Evolutionary conservation across 345 rosid species (phyloP).

Genomic region (Hibiscus mutabilis): DNA sequence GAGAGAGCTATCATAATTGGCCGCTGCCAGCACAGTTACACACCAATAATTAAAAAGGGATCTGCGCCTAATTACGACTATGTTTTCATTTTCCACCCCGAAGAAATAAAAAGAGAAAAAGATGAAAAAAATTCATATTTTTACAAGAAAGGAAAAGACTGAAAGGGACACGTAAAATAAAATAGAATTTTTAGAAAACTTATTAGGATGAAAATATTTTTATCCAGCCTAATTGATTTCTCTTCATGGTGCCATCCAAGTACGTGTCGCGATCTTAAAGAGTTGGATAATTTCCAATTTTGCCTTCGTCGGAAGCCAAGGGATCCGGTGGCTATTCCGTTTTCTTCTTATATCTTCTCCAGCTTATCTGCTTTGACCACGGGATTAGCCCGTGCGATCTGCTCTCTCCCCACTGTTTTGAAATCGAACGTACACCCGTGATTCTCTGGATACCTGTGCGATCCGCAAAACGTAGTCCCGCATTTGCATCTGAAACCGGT

Average conservation of each 20-base stretch:
- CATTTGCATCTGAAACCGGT: slow-evolving; percentile 48
- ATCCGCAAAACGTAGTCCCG: slow-evolving; percentile 45
- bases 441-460: slow-evolving; percentile 49
- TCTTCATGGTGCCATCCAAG: neutral
- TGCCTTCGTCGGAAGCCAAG: neutral
- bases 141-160: neutral
- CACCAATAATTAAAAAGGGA: neutral
- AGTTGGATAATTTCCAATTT: slow-evolving; percentile 2
- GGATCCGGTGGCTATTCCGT: neutral
- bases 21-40: neutral
- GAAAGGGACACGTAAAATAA: neutral
- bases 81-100: neutral
- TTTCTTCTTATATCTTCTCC: slow-evolving; percentile 28
- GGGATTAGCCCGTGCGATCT: slow-evolving; percentile 50
- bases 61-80: slow-evolving; percentile 1
- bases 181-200: neutral
- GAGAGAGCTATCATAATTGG: neutral
- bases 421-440: slow-evolving; percentile 46
- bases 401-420: slow-evolving; percentile 41
- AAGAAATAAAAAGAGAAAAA: neutral
- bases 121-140: neutral
- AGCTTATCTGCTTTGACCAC: slow-evolving; percentile 42
- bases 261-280: neutral
- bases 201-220: slow-evolving; percentile 4
- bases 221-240: neutral